Conservation (phyloP, 2,329 filamentous ascomycete genomes). For the Aspergillus terreus region DNA sequence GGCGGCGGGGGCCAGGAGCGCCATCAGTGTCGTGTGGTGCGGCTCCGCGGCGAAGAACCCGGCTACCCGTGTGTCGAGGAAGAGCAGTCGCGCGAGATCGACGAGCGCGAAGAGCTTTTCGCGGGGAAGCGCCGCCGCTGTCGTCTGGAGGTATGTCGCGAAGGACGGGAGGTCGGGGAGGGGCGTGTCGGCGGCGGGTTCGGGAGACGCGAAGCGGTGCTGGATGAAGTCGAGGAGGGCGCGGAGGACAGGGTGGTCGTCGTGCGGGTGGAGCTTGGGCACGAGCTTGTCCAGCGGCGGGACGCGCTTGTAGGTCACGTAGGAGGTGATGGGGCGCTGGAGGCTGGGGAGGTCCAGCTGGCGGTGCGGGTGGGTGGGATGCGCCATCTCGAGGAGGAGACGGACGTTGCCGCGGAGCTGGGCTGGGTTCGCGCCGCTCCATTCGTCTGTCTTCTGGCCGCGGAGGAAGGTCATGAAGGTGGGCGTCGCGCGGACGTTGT, state of each 20-base stretch:
- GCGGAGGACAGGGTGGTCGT: conserved; percentile 58
- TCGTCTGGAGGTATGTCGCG: conserved; percentile 56
- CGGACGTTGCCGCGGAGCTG: conserved; percentile 68
- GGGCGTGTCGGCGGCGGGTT: conserved; percentile 61
- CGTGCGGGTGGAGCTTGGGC: conserved; percentile 66
- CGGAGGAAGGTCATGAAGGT: conserved; percentile 83
- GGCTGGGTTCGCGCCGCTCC: conserved; percentile 70
- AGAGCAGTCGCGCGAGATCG: conserved; percentile 76
- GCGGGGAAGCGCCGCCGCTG: conserved; percentile 54
- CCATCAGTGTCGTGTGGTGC: conserved; percentile 59
- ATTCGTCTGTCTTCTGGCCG: conserved; percentile 72
- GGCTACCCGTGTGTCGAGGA: conserved; percentile 74
- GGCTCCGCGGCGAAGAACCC: conserved; percentile 78
- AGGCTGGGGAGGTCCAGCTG: conserved; percentile 68
- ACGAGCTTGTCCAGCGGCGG: conserved; percentile 80
- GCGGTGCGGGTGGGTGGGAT: conserved; percentile 72
- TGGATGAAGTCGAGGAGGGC: conserved; percentile 70
- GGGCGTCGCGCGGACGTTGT: conserved; percentile 71
- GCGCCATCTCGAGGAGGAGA: conserved; percentile 70
- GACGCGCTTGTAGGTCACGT: conserved; percentile 72
- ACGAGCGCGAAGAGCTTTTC: conserved; percentile 74
- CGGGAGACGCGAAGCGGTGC: conserved; percentile 37
- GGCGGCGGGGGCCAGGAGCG: conserved; percentile 51
- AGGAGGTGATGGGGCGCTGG: conserved; percentile 58
- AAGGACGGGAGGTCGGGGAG: conserved; percentile 69